Evolutionary conservation across 1,284 basidiomycete species (phyloP).

Genomic region (Naganishia cerealis): DNA sequence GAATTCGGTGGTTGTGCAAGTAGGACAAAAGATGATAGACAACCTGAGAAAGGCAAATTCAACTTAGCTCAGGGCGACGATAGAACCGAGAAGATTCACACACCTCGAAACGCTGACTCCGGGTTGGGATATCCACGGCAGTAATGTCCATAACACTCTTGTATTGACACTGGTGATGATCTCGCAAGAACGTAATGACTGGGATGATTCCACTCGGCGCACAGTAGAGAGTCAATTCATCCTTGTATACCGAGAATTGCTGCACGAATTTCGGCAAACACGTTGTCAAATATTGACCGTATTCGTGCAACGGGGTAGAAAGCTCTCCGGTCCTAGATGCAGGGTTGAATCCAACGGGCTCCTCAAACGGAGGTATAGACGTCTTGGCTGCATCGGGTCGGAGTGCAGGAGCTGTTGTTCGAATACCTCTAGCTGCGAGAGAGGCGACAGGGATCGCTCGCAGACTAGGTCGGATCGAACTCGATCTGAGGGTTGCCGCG

Average conservation of each 20-base stretch:
- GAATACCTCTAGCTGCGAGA: slow-evolving; percentile 12
- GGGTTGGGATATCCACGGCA: slow-evolving; percentile 91
- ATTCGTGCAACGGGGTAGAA: slow-evolving; percentile 76
- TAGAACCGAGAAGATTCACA: slow-evolving; percentile 27
- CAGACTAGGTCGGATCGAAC: slow-evolving; percentile 5
- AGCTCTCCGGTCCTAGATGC: slow-evolving; percentile 68
- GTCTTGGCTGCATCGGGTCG: slow-evolving; percentile 34
- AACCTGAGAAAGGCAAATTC: slow-evolving; percentile 55
- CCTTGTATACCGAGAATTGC: slow-evolving; percentile 96
- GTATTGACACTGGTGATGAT: slow-evolving; percentile 95
- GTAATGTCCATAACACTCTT: slow-evolving; percentile 90
- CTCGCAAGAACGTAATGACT: slow-evolving; percentile 87
- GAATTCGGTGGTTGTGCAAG: slow-evolving; percentile 70
- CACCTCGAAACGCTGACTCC: slow-evolving; percentile 86
- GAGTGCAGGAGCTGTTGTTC: slow-evolving; percentile 15
- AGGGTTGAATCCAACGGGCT: slow-evolving; percentile 82
- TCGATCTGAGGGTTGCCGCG: slow-evolving; percentile 11
- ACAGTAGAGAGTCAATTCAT: slow-evolving; percentile 82
- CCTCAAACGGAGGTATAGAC: slow-evolving; percentile 73
- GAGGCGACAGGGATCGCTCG: slow-evolving; percentile 12
- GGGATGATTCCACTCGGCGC: slow-evolving; percentile 80
- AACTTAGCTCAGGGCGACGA: neutral
- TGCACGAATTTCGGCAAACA: slow-evolving; percentile 92
- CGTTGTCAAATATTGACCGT: slow-evolving; percentile 84
- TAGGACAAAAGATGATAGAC: slow-evolving; percentile 93